Percentiles rank a stretch among this genome's conserved stretches.
Evolutionary conservation across 192 early-diverging fungal genomes (phyloP).

Genomic region (Thoreauomyces humboldtii): DNA sequence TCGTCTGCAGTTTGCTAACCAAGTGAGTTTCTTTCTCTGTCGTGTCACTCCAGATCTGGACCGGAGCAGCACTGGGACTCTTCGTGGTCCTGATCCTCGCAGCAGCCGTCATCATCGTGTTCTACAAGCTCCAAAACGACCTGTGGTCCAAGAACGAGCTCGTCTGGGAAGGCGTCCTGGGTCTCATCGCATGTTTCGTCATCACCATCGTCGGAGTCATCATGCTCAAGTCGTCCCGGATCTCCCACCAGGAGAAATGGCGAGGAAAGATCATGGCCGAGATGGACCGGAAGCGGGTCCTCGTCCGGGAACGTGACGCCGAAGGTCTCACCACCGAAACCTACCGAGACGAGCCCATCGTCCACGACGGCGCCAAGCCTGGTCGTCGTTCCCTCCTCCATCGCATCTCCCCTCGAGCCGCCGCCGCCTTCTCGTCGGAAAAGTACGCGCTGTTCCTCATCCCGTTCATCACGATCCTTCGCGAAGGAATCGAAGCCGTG

Average conservation of each 20-base stretch:
- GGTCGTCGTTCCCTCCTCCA: background rate
- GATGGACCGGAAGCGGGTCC: constrained; percentile 24
- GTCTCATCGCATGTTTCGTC: constrained; percentile 71
- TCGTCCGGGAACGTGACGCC: background rate
- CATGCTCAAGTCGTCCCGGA: constrained; percentile 61
- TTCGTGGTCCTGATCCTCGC: constrained; percentile 69
- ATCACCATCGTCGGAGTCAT: constrained; percentile 80
- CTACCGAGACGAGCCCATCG: background rate
- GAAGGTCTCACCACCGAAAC: background rate
- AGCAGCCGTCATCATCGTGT: constrained; percentile 74
- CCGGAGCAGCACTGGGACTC: constrained; percentile 69
- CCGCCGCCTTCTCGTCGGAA: background rate
- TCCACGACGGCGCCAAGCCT: background rate
- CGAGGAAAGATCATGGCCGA: constrained; percentile 37
- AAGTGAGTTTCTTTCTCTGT: background rate
- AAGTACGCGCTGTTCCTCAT: constrained; percentile 71
- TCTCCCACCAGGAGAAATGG: constrained; percentile 36
- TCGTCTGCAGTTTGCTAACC: background rate
- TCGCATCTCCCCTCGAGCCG: background rate
- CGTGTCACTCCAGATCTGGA: constrained; percentile 57
- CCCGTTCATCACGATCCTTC: constrained; percentile 79
- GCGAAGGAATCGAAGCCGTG: constrained; percentile 88
- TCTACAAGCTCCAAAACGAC: constrained; percentile 55
- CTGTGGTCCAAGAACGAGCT: constrained; percentile 54
- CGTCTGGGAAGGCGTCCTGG: constrained; percentile 84